Base-by-base conservation (phyloP, 2,329 filamentous ascomycete genomes). In the Biscogniauxia marginata region DNA sequence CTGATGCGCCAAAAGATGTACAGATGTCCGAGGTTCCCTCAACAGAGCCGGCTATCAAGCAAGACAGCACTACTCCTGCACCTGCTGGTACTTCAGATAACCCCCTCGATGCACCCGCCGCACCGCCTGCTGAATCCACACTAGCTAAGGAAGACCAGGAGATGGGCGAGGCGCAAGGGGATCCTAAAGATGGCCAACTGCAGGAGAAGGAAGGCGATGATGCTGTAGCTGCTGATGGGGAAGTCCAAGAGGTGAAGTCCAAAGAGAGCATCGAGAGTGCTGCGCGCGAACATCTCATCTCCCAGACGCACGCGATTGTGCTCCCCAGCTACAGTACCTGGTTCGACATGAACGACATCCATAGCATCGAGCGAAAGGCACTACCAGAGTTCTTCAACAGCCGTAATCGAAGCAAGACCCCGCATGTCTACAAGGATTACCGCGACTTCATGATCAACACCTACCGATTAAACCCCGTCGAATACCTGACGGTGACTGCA, bases 371-470 rank as follows among this genome's bases (percentile, higher is more conserved):
- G 78, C 90, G 89, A 71, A 99, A 97, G 75, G 92, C 92, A 7
- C 82, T 99, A 64, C 92, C 93, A 19, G 95, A 99, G 73, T 99
- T 98, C 77, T 99, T 99, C 84, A 99, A 99, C 78, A 93, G 87
- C 73, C 86, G 95, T 58, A 99, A 99, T 76, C 89, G 95, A 68
- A 98, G 95, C 85, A 99, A 99, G 78, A 99, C 95, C 0, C 89
- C 92, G 1, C 88, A 92, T 49, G 91, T 98, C 20, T 99, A 99
- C 80, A 98, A 98, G 76, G 95, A 99, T 71, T 99, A 99, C 75
- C 88, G 95, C 65, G 95, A 99, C 71, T 99, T 99, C 71, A 99
- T 99, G 95, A 92, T 99, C 78, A 99, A 99, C 78, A 98, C 95
- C 13, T 99, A 99, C 75, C 88, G 95, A 39, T 79, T 99, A 55